Base-by-base conservation (phyloP, 176 grass and related monocot genomes). In the Paspalum notatum region DNA sequence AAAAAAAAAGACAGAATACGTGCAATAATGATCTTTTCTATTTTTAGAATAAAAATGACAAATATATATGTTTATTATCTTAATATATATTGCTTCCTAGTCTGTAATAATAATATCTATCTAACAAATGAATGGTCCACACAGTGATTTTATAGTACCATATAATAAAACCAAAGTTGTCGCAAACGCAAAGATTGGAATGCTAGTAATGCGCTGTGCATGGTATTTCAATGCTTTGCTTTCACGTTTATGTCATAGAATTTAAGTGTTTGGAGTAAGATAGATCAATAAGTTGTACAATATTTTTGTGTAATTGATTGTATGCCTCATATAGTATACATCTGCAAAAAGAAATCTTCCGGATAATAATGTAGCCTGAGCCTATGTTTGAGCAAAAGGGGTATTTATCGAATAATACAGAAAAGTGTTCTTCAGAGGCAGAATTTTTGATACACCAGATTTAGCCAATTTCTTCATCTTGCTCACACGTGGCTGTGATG, bases 401-500 rank as follows among this genome's bases (percentile, higher is more conserved):
- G 9, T 47, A 38, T 18, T 52, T 18, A 63, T 73, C 9, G 14
- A 43, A 25, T 9, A 54, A 54, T 44, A 32, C 16, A 72, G 9
- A 17, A 3, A 25, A 40, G 17, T 22, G 22, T 6, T 32, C 32
- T 32, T 32, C 32, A 32, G 32, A 32, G 3, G 32, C 32, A 32
- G 32, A 32, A 44, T 83, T 50, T 50, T 52, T 51, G 12, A 20
- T 75, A n/a, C 5, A 22, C 43, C 20, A 37, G 53, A 24, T 66
- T 37, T 50, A 38, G 52, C 38, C 54, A 40, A 58, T 68, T 58
- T 68, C 72, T 68, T 27, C 53, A 58, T 68, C 52, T 67, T 43
- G 61, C 61, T 6, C 38, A 26, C 71, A 83, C 40, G 3, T 62
- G 56, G 22, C 44, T 71, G n/a, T 86, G 42, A 49, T 46, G 74